These are phyloP conservation scores for Microbotryum scabiosae DNA, from an alignment of 1,284 basidiomycete genomes.

Conservation along the genomic window DNA sequence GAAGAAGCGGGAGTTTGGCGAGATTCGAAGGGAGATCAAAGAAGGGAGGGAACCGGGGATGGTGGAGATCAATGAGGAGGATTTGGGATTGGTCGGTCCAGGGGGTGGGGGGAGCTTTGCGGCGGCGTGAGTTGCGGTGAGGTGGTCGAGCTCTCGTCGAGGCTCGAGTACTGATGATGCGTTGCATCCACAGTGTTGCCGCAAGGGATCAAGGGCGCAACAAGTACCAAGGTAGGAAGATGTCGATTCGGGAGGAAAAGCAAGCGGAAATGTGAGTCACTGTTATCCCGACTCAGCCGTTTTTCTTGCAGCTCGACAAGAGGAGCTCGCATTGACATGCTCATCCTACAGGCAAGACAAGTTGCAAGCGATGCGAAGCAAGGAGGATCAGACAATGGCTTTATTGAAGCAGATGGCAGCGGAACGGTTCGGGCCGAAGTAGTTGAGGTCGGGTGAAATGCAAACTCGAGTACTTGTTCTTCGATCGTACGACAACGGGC, in stretches of 20 bases:
- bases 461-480: no score
- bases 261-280: conserved; percentile 15
- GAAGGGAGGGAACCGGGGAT: conserved; percentile 12
- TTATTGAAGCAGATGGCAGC: conserved; percentile 25
- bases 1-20: conserved; percentile 20
- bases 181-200: conserved; percentile 2
- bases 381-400: conserved; percentile 30
- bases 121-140: conserved; percentile 1
- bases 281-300: no score
- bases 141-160: no score
- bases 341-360: conserved; percentile 10
- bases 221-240: conserved; percentile 7
- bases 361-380: conserved; percentile 5
- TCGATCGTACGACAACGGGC: no score
- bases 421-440: conserved; percentile 12
- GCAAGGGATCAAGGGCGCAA: conserved; percentile 10
- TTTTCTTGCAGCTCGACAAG: no score
- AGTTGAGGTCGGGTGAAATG: no score
- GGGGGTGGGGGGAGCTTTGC: conserved; percentile 14
- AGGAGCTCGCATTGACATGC: no score
- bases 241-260: conserved; percentile 10
- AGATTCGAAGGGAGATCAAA: conserved; percentile 13
- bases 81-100: conserved; percentile 11
- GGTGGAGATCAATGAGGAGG: conserved; percentile 22
- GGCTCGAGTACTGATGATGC: not conserved